A percentile compares a stretch with the other conserved stretches of the same genome.
Evolutionary conservation across 2,329 filamentous ascomycete species (phyloP).

Genomic region (Westerdykella ornata): DNA sequence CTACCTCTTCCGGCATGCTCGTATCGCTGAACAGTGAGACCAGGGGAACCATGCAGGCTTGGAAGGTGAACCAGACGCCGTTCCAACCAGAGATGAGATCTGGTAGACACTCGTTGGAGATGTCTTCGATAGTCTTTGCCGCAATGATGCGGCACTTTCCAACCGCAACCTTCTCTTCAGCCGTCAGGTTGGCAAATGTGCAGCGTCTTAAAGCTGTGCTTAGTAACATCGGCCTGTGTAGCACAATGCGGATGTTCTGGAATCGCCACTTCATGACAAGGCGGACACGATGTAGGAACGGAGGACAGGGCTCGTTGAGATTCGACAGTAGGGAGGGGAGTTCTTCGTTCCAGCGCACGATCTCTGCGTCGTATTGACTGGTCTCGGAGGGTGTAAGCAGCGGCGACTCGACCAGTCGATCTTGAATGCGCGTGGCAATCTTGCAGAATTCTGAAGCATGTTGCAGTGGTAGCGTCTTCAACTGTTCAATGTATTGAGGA

Average conservation of each 20-base stretch:
- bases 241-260: constrained; percentile 68
- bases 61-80: constrained; percentile 74
- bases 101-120: constrained; percentile 61
- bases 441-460: constrained; percentile 76
- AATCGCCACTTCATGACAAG: constrained; percentile 79
- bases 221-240: constrained; percentile 66
- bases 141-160: constrained; percentile 64
- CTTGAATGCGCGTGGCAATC: constrained; percentile 70
- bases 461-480: constrained; percentile 62
- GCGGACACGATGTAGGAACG: constrained; percentile 62
- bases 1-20: constrained; percentile 34
- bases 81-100: constrained; percentile 77
- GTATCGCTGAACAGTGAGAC: constrained; percentile 66
- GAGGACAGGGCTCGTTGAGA: constrained; percentile 57
- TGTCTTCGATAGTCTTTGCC: constrained; percentile 64
- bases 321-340: constrained; percentile 50
- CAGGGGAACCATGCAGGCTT: constrained; percentile 71
- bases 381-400: constrained; percentile 62
- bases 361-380: constrained; percentile 58
- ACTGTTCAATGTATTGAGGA: constrained; percentile 45
- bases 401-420: constrained; percentile 63
- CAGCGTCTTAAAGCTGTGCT: constrained; percentile 52
- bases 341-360: constrained; percentile 65
- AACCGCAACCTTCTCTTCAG: constrained; percentile 62
- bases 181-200: constrained; percentile 47